These are phyloP conservation scores for Botrytis squamosa DNA, from an alignment of 2,329 filamentous ascomycete genomes.

Conservation along the genomic window DNA sequence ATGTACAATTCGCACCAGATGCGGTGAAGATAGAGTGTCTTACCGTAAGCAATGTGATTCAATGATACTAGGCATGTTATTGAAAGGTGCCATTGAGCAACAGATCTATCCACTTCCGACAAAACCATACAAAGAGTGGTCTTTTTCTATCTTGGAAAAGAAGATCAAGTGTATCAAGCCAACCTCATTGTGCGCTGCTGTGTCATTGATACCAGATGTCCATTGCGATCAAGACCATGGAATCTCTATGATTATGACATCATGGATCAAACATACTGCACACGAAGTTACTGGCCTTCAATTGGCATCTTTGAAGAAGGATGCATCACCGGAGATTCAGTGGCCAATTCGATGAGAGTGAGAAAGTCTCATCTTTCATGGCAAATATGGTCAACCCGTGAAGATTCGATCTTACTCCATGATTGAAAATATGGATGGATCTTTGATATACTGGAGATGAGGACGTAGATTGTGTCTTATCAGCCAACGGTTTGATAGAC, in stretches of 20 bases:
- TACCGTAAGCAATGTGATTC: not conserved
- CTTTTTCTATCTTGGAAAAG: not conserved
- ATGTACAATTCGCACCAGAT: not conserved
- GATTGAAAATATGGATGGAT: rapidly evolving
- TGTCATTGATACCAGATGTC: not conserved
- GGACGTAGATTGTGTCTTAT: not conserved
- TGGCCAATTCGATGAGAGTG: not conserved
- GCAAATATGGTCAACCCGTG: not conserved
- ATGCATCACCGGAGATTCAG: not conserved
- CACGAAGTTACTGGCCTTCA: not conserved
- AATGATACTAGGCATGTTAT: not conserved
- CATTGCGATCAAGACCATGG: not conserved
- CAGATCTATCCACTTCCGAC: not conserved
- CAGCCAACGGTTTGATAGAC: not conserved
- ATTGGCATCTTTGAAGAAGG: not conserved
- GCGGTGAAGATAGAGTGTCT: not conserved
- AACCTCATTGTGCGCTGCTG: not conserved
- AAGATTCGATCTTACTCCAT: not conserved
- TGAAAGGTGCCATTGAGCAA: not conserved
- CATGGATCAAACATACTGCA: not conserved
- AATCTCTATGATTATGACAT: not conserved
- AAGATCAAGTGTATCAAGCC: not conserved
- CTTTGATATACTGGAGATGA: not conserved
- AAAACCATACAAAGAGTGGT: not conserved
- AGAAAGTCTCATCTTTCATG: not conserved